These are phyloP conservation scores for Lophium mytilinum DNA, from an alignment of 495 filamentous ascomycete genomes.

Conservation along the genomic window DNA sequence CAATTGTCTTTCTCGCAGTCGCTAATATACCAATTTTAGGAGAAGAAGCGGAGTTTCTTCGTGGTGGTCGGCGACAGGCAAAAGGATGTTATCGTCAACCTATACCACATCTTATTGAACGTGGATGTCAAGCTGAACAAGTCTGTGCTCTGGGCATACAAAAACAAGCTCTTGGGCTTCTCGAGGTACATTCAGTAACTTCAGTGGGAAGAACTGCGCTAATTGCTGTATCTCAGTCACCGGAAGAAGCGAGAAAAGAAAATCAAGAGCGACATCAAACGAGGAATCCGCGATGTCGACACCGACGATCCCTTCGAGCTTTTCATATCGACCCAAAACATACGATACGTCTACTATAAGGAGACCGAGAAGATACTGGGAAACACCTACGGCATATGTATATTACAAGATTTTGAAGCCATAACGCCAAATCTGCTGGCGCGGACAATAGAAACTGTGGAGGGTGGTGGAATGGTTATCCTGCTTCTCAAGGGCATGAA, in stretches of 20 bases:
- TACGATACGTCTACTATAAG: conserved; percentile 99
- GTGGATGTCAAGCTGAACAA: conserved; percentile 93
- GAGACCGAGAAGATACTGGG: conserved; percentile 99
- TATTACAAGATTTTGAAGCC: conserved; percentile 96
- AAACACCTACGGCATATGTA: conserved; percentile 98
- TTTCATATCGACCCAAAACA: conserved; percentile 92
- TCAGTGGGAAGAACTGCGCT: background rate
- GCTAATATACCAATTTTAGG: conserved; percentile 29
- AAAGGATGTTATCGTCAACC: conserved; percentile 94
- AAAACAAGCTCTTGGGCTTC: conserved; percentile 92
- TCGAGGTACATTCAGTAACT: conserved; percentile 42
- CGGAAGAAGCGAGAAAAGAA: conserved; percentile 96
- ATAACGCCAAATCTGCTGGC: conserved; percentile 94
- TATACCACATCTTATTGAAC: conserved; percentile 88
- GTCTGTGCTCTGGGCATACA: conserved; percentile 98
- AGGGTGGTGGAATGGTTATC: conserved; percentile 88
- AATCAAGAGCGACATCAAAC: conserved; percentile 96
- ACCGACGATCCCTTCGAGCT: conserved; percentile 95
- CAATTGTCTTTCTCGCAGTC: background rate
- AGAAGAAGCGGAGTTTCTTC: conserved; percentile 97
- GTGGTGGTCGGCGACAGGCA: conserved; percentile 91
- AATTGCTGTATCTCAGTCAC: conserved; percentile 47
- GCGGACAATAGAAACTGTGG: conserved; percentile 92
- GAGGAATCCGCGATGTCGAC: conserved; percentile 90
- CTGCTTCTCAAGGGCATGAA: conserved; percentile 93